Evolutionary conservation across 306 rosid species (phyloP).

Genomic region (Fragaria iinumae): DNA sequence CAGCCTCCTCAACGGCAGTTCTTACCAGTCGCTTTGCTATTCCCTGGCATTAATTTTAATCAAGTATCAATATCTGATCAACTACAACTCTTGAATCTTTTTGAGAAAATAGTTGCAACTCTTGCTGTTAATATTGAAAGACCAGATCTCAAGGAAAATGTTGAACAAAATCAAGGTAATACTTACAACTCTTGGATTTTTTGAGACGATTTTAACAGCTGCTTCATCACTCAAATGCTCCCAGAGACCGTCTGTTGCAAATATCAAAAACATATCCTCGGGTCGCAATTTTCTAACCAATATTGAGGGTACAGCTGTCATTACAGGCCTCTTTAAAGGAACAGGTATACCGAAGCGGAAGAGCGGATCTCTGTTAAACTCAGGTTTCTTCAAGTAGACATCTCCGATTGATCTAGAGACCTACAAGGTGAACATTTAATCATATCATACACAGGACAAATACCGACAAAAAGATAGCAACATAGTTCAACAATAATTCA

Average conservation of each 20-base stretch:
- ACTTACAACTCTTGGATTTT: conserved; percentile 58
- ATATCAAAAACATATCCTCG: conserved; percentile 57
- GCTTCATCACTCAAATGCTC: conserved; percentile 62
- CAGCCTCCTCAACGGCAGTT: conserved; percentile 62
- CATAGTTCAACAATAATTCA: conserved; percentile 9
- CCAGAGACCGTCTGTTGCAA: conserved; percentile 78
- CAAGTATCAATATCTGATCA: conserved; percentile 2
- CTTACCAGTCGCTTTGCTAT: conserved; percentile 64
- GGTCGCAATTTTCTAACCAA: conserved; percentile 39
- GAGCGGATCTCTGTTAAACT: conserved; percentile 48
- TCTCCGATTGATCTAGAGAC: conserved; percentile 84
- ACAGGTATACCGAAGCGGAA: conserved; percentile 45
- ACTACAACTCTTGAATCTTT: neutral
- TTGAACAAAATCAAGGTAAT: neutral
- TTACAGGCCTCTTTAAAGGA: conserved; percentile 55
- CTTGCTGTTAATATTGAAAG: neutral
- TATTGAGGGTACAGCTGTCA: conserved; percentile 67
- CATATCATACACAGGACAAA: neutral
- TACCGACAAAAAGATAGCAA: conserved; percentile 5
- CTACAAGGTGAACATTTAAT: conserved; percentile 26
- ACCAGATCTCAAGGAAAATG: neutral
- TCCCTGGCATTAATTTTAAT: conserved; percentile 40
- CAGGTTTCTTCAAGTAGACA: conserved; percentile 67
- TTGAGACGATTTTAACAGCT: conserved; percentile 50
- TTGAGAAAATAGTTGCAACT: neutral